Conservation (phyloP, 2,329 filamentous ascomycete genomes). For the Amauroascus verrucosus region DNA sequence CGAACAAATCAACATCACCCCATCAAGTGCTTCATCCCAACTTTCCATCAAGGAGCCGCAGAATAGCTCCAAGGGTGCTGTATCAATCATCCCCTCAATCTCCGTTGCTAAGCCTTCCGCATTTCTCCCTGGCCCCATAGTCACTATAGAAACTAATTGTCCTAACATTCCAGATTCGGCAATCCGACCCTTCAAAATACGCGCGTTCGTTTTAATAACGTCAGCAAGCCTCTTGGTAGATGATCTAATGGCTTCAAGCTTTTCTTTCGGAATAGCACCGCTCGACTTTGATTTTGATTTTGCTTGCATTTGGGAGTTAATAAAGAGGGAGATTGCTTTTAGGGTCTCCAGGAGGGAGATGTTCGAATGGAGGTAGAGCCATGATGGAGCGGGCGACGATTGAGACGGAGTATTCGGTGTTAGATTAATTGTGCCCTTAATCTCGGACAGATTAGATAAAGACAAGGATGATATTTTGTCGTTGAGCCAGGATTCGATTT, state of each 20-base stretch:
- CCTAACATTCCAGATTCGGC: slow-evolving; percentile 35
- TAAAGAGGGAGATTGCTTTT: slow-evolving; percentile 30
- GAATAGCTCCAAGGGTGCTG: slow-evolving; percentile 33
- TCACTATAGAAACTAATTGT: slow-evolving; percentile 32
- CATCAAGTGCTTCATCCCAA: slow-evolving; percentile 38
- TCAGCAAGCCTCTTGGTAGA: slow-evolving; percentile 25
- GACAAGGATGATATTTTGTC: slow-evolving; percentile 8
- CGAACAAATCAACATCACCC: slow-evolving; percentile 19
- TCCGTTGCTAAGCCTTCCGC: slow-evolving; percentile 20
- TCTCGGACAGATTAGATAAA: neutral
- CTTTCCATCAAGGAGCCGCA: slow-evolving; percentile 39
- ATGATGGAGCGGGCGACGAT: slow-evolving; percentile 28
- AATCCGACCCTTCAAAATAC: slow-evolving; percentile 30
- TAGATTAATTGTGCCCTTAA: slow-evolving; percentile 12
- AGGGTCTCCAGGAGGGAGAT: slow-evolving; percentile 34
- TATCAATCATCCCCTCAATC: slow-evolving; percentile 30
- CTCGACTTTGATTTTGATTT: slow-evolving; percentile 20
- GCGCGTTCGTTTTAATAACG: slow-evolving; percentile 27
- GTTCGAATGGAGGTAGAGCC: slow-evolving; percentile 33
- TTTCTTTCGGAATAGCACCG: slow-evolving; percentile 27
- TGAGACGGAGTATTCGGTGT: slow-evolving; percentile 16
- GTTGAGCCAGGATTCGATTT: slow-evolving; percentile 14
- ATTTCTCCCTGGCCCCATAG: slow-evolving; percentile 13
- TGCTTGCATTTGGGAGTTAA: slow-evolving; percentile 22
- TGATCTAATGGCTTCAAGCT: slow-evolving; percentile 23